A percentile compares a stretch with the other conserved stretches of the same genome.
phyloP scores from a whole-genome alignment of 2,329 filamentous ascomycete genomes.

The Lasiodiplodia sp. region DNA sequence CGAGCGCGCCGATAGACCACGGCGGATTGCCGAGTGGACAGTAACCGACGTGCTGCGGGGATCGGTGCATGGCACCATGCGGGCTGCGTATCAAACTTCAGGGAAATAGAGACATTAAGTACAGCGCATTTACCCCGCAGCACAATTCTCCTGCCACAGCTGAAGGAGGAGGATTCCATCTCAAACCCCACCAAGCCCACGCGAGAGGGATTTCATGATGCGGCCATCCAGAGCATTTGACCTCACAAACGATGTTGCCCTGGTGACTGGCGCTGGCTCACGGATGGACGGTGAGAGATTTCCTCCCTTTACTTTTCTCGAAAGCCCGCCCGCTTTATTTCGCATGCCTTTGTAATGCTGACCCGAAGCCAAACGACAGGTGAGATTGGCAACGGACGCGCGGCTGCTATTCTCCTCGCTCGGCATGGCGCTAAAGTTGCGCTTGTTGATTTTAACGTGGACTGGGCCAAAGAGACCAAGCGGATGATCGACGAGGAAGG shows the following conservation, averaged over 20 bases:
- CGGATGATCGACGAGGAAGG: background rate
- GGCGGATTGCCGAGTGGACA: too few relatives aligned
- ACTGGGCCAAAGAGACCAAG: background rate
- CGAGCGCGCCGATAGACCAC: too few relatives aligned
- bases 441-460: background rate
- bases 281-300: background rate
- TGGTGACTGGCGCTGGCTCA: background rate
- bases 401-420: background rate
- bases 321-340: too few relatives aligned
- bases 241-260: background rate
- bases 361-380: background rate
- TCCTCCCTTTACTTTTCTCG: background rate
- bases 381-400: background rate
- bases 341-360: too few relatives aligned
- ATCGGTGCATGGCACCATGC: too few relatives aligned
- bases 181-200: too few relatives aligned
- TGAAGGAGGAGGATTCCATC: too few relatives aligned
- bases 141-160: too few relatives aligned
- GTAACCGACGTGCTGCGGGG: too few relatives aligned
- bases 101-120: too few relatives aligned
- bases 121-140: too few relatives aligned
- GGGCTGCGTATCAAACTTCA: too few relatives aligned
- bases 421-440: background rate
- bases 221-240: background rate
- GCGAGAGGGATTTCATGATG: background rate